These are phyloP conservation scores for Cornus kousa DNA, from an alignment of 148 eudicot species.

Conservation along the genomic window DNA sequence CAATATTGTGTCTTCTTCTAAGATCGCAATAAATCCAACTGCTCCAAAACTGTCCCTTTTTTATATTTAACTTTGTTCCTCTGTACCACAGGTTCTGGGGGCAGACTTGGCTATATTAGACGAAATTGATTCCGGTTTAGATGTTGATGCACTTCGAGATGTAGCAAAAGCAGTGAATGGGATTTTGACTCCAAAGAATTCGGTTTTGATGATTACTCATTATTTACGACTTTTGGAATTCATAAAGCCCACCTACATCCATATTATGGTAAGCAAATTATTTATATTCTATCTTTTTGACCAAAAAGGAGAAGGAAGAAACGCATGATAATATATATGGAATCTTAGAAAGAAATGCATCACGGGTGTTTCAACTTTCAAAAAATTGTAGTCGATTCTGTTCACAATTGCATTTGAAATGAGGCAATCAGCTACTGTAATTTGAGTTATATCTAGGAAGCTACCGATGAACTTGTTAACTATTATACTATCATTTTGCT, in stretches of 20 bases:
- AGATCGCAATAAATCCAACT: neutral
- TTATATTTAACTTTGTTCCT: neutral
- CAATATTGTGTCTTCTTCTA: too few relatives aligned
- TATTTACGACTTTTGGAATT: slow-evolving; percentile 81
- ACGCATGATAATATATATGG: neutral
- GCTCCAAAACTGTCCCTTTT: slow-evolving; percentile 4
- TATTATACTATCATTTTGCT: neutral
- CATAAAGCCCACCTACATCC: slow-evolving; percentile 76
- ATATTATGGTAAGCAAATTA: slow-evolving; percentile 71
- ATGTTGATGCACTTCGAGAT: slow-evolving; percentile 96
- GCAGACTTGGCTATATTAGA: slow-evolving; percentile 93
- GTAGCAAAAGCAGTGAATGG: slow-evolving; percentile 91
- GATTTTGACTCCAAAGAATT: slow-evolving; percentile 67
- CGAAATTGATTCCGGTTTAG: slow-evolving; percentile 97
- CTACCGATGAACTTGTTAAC: neutral
- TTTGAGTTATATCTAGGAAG: neutral
- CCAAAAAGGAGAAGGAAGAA: neutral
- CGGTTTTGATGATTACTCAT: slow-evolving; percentile 95
- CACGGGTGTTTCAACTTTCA: neutral
- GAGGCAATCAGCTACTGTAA: neutral
- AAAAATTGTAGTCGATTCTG: neutral
- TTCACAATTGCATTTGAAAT: neutral
- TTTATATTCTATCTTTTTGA: neutral
- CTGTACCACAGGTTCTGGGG: slow-evolving; percentile 71
- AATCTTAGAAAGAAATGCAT: too few relatives aligned